Percentiles rank a stretch among this genome's conserved stretches.
Evolutionary conservation across 2,329 filamentous ascomycete species (phyloP).

Genomic region (Bipolaris gigantea): DNA sequence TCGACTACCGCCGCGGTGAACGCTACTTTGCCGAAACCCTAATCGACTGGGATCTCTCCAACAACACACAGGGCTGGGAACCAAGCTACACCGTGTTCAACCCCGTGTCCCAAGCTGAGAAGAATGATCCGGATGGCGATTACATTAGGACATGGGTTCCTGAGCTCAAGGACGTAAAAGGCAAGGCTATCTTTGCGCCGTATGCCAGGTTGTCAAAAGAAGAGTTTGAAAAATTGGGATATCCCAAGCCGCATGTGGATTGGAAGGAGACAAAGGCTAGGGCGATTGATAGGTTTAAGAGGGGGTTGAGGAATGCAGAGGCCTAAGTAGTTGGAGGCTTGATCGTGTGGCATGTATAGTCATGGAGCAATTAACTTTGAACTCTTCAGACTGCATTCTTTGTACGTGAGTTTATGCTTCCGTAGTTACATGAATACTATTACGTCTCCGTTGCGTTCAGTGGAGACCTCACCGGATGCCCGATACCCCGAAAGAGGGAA

Average conservation of each 20-base stretch:
- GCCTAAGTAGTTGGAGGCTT: neutral
- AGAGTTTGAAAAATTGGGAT: slow-evolving; percentile 54
- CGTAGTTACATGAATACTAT: no score
- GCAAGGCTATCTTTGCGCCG: slow-evolving; percentile 55
- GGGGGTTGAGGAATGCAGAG: slow-evolving; percentile 47
- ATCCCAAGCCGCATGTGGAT: slow-evolving; percentile 51
- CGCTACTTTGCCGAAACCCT: slow-evolving; percentile 56
- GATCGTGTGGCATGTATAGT: no score
- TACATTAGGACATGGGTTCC: slow-evolving; percentile 46
- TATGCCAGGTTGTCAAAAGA: slow-evolving; percentile 48
- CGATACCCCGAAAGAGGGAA: no score
- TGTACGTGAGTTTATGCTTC: no score
- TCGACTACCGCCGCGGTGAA: slow-evolving; percentile 55
- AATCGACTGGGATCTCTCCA: slow-evolving; percentile 52
- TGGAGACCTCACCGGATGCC: no score
- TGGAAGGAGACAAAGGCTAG: slow-evolving; percentile 49
- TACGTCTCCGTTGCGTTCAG: no score
- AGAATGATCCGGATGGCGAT: slow-evolving; percentile 44
- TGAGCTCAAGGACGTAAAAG: slow-evolving; percentile 45
- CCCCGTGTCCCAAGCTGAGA: slow-evolving; percentile 45
- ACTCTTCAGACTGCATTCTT: no score
- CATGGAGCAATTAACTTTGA: no score
- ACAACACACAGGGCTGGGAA: slow-evolving; percentile 58
- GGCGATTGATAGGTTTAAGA: slow-evolving; percentile 49
- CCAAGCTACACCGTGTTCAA: slow-evolving; percentile 56